Conservation (phyloP, 306 rosid species). For the Nissolia schottii region DNA sequence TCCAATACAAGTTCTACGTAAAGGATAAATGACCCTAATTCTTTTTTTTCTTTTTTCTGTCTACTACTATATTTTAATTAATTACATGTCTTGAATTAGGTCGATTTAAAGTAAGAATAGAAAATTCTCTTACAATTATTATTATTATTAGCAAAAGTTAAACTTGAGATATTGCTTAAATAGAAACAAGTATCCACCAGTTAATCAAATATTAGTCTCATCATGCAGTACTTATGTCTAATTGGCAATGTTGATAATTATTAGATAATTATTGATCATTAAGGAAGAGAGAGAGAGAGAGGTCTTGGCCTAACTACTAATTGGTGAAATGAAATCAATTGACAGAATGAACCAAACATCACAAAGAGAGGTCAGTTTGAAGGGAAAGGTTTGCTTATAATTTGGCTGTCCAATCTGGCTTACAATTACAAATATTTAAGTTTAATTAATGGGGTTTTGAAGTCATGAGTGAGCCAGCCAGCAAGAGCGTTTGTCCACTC, state of each 20-base stretch:
- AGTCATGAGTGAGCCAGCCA: background rate
- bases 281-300: background rate
- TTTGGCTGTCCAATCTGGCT: constrained; percentile 31
- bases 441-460: background rate
- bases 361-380: constrained; percentile 6
- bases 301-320: background rate
- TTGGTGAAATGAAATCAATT: background rate
- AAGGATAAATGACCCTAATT: too few species aligned
- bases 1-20: too few species aligned
- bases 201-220: too few species aligned
- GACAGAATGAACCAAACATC: constrained; percentile 12
- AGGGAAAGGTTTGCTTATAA: background rate
- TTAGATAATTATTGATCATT: constrained; percentile 6
- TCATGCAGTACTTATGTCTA: background rate
- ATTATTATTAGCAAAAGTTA: too few species aligned
- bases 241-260: background rate
- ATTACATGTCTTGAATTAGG: too few species aligned
- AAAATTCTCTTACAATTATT: too few species aligned
- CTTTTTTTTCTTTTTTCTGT: too few species aligned
- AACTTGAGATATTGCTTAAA: too few species aligned
- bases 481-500: background rate
- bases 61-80: too few species aligned
- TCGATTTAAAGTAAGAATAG: too few species aligned
- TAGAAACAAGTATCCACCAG: too few species aligned
- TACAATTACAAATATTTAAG: constrained; percentile 24